These are phyloP conservation scores for Penicillium expansum DNA, from an alignment of 2,329 filamentous ascomycete species.

Conservation along the genomic window DNA sequence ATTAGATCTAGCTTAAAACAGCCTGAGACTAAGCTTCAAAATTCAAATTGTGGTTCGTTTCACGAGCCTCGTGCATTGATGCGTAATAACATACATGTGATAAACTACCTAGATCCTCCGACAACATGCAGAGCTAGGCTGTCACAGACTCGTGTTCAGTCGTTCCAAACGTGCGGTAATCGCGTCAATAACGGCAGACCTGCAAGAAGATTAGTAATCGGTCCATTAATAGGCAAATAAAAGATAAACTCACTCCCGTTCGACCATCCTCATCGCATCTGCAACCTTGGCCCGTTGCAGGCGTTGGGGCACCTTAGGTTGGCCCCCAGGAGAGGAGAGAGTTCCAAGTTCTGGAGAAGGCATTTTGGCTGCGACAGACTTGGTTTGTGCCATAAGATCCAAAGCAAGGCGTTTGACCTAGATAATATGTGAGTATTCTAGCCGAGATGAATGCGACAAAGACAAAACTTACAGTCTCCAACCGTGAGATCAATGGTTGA, in stretches of 20 bases:
- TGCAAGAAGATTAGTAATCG: constrained; percentile 19
- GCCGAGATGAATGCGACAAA: neutral
- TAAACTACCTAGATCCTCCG: neutral
- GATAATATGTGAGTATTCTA: constrained; percentile 15
- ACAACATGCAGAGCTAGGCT: neutral
- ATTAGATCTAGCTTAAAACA: neutral
- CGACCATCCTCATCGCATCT: constrained; percentile 51
- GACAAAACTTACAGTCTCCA: constrained; percentile 39
- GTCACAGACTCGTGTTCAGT: constrained; percentile 37
- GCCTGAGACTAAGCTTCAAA: neutral
- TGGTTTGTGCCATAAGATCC: constrained; percentile 39
- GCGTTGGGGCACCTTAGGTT: constrained; percentile 40
- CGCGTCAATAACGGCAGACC: constrained; percentile 45
- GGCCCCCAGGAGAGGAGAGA: constrained; percentile 30
- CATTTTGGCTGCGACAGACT: constrained; percentile 31
- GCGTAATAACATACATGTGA: neutral
- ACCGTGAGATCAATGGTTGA: constrained; percentile 33
- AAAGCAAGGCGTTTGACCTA: constrained; percentile 43
- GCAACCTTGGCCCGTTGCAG: constrained; percentile 47
- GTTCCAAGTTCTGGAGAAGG: constrained; percentile 29
- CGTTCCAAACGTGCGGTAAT: constrained; percentile 43
- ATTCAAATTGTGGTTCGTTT: neutral
- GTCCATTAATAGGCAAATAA: neutral
- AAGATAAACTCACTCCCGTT: constrained; percentile 43
- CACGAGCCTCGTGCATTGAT: neutral